Evolutionary conservation across 225 moss, liverwort and hornwort species (phyloP).

Genomic region (Pseudoscleropodium purum): DNA sequence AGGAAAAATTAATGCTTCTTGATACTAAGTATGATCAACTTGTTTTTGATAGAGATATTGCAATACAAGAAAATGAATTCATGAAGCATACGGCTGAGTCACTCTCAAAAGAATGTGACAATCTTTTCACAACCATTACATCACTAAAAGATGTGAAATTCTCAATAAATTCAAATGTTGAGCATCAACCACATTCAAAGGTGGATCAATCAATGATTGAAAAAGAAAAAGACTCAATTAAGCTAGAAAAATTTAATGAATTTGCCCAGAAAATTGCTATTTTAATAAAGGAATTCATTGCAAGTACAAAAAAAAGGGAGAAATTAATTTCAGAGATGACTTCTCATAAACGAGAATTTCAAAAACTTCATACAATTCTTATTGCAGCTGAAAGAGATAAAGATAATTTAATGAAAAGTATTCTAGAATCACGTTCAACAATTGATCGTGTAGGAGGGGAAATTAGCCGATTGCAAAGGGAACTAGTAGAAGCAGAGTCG

Average conservation of each 20-base stretch:
- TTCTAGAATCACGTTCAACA: slow-evolving; percentile 8
- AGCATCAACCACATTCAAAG: not conserved
- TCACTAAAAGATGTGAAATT: not conserved
- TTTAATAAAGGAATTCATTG: not conserved
- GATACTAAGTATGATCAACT: not conserved
- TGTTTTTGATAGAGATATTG: not conserved
- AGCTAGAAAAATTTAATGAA: not conserved
- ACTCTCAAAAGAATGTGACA: not conserved
- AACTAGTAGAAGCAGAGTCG: not conserved
- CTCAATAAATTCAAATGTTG: not conserved
- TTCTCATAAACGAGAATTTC: not conserved
- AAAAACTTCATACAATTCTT: slow-evolving; percentile 1
- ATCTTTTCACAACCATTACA: not conserved
- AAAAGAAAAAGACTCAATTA: not conserved
- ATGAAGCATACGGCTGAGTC: not conserved
- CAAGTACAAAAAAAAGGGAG: not conserved
- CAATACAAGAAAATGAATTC: not conserved
- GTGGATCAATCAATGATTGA: not conserved
- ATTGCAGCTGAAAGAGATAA: slow-evolving; percentile 9
- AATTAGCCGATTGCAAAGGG: not conserved
- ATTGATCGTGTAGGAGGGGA: not conserved
- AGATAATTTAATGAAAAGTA: slow-evolving; percentile 5
- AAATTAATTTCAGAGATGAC: not conserved
- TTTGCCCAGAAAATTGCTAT: not conserved
- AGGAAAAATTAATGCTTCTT: not conserved